A percentile compares a stretch with the other conserved stretches of the same genome.
Conservation (phyloP, 2,329 filamentous ascomycete genomes). For the Fusarium sp. region DNA sequence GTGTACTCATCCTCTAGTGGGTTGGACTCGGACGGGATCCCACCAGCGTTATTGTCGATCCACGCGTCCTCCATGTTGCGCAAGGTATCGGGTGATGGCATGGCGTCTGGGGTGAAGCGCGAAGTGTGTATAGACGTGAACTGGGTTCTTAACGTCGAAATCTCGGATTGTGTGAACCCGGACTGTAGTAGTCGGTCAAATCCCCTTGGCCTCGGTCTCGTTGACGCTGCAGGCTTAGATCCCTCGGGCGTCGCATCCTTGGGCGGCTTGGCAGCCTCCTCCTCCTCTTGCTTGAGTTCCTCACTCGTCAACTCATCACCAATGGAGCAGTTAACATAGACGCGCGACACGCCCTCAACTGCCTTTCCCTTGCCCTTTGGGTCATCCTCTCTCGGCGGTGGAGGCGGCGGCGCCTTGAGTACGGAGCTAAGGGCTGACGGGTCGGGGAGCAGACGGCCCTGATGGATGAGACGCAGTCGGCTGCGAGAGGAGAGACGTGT, state of each 20-base stretch:
- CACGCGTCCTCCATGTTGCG: slow-evolving; percentile 87
- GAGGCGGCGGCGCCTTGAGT: slow-evolving; percentile 69
- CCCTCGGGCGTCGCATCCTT: slow-evolving; percentile 61
- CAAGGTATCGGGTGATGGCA: slow-evolving; percentile 83
- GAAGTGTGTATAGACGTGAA: slow-evolving; percentile 87
- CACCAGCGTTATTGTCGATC: slow-evolving; percentile 77
- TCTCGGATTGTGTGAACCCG: slow-evolving; percentile 86
- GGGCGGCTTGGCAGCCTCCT: slow-evolving; percentile 53
- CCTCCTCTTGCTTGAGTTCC: slow-evolving; percentile 78
- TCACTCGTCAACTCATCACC: slow-evolving; percentile 76
- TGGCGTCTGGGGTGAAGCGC: slow-evolving; percentile 87
- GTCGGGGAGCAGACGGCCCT: slow-evolving; percentile 88
- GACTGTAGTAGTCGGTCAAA: slow-evolving; percentile 88
- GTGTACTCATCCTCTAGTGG: slow-evolving; percentile 61
- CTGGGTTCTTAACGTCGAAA: slow-evolving; percentile 86
- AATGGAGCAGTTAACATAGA: slow-evolving; percentile 95
- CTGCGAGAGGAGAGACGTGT: slow-evolving; percentile 74
- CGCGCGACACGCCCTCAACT: slow-evolving; percentile 67
- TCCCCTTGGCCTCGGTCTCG: slow-evolving; percentile 66
- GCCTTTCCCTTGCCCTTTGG: slow-evolving; percentile 69
- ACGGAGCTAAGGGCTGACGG: slow-evolving; percentile 74
- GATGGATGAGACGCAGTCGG: slow-evolving; percentile 89
- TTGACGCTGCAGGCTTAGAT: slow-evolving; percentile 46
- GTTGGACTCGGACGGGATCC: slow-evolving; percentile 53
- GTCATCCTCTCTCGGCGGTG: slow-evolving; percentile 57